Base-by-base conservation (phyloP, 441 rosid genomes). In the Euphorbia celastroides region DNA sequence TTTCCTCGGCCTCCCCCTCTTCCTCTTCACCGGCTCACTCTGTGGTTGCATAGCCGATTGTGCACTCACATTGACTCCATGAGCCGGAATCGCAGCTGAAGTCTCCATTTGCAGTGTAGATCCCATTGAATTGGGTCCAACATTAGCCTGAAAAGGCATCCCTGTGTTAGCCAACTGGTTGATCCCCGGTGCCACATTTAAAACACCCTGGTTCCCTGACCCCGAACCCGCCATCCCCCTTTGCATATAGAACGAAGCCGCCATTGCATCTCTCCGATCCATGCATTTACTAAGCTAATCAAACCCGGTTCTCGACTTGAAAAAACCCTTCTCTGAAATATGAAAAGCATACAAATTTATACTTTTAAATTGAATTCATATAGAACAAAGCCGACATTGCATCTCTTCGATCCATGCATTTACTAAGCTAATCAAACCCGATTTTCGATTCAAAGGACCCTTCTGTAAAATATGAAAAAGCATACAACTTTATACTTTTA, bases 351-450 rank as follows among this genome's bases (percentile, higher is more conserved):
- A n/a, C n/a, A n/a, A n/a, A n/a, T n/a, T n/a, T n/a, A n/a, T n/a
- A n/a, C n/a, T n/a, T n/a, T n/a, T n/a, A n/a, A n/a, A n/a, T n/a
- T n/a, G n/a, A n/a, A n/a, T n/a, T n/a, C 75, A 86, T 77, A 70
- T 79, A 93, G 78, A 84, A 89, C 65, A 96, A 82, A 70, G 90
- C 88, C 61, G 84, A 75, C 87, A 93, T 88, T 59, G 92, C 80
- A 64, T 90, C 98, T 78, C 93, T 87, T 82, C 93, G 86, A 88
- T 93, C 98, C 97, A 93, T 93, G 79, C 90, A 86, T 84, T 80
- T 77, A 85, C 81, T 69, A 56, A 41, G 60, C 76, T 66, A 44
- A 58, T 55, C 42, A 34, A 67, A 67, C 65, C 71, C 42, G 59
- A 55, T n/a, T n/a, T n/a, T n/a, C n/a, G 30, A 2, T 74, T 8